A percentile compares a stretch with the other conserved stretches of the same genome.
Evolutionary conservation across 2,329 filamentous ascomycete species (phyloP).

Genomic region (Fusarium liriodendri): DNA sequence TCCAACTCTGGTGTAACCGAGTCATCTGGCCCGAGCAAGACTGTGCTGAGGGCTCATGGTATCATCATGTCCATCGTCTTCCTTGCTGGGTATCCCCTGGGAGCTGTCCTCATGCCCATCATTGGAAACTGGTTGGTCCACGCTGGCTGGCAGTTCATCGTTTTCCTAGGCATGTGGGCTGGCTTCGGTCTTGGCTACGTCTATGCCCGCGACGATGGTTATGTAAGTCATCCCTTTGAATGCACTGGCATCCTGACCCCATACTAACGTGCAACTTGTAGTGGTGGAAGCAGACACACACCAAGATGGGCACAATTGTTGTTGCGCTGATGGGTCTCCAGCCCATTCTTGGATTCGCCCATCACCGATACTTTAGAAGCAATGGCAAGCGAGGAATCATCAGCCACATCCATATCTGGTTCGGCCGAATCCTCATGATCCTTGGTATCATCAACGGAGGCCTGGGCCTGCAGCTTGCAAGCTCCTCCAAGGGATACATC

Average conservation of each 20-base stretch:
- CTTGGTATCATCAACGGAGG: constrained; percentile 73
- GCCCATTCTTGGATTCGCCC: constrained; percentile 66
- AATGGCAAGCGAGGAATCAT: constrained; percentile 60
- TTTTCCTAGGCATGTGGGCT: constrained; percentile 68
- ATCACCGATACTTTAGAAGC: constrained; percentile 66
- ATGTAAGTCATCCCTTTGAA: constrained; percentile 53
- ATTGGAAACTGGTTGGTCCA: constrained; percentile 69
- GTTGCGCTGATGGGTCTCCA: constrained; percentile 66
- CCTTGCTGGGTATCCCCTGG: constrained; percentile 68
- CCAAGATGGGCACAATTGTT: constrained; percentile 66
- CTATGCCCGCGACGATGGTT: constrained; percentile 52
- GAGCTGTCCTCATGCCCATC: constrained; percentile 69
- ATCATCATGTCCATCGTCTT: constrained; percentile 71
- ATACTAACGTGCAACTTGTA: constrained; percentile 45
- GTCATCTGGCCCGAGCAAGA: constrained; percentile 33
- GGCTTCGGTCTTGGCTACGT: constrained; percentile 69
- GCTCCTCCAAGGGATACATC: constrained; percentile 53
- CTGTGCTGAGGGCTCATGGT: constrained; percentile 61
- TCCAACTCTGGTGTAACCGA: constrained; percentile 11
- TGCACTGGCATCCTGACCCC: constrained; percentile 1
- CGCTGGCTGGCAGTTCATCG: constrained; percentile 64
- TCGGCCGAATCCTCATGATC: constrained; percentile 67
- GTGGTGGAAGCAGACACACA: constrained; percentile 66
- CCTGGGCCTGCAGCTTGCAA: constrained; percentile 65
- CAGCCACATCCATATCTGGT: constrained; percentile 72